A percentile compares a stretch with the other conserved stretches of the same genome.
These are phyloP conservation scores for Inonotus hispidus DNA, from an alignment of 1,284 basidiomycete species.

Conservation along the genomic window DNA sequence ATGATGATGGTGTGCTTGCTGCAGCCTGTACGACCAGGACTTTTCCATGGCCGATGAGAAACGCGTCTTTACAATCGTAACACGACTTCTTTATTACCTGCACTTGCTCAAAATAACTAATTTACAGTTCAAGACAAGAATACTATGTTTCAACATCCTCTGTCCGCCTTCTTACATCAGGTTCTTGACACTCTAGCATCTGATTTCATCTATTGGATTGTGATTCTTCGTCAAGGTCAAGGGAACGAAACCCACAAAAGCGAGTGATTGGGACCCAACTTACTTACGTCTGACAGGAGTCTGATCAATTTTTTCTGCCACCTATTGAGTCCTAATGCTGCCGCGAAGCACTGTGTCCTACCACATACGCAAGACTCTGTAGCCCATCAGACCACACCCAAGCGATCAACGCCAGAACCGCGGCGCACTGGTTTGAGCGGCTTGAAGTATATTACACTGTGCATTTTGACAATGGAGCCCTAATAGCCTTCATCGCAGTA, in stretches of 20 bases:
- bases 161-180: not conserved
- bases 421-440: no score
- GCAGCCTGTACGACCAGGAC: constrained; percentile 1
- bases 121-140: not conserved
- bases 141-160: not conserved
- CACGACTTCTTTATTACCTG: not conserved
- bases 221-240: not conserved
- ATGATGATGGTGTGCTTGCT: constrained; percentile 6
- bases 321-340: no score
- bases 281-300: not conserved
- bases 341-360: no score
- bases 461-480: no score
- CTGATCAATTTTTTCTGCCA: no score
- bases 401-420: no score
- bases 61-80: not conserved
- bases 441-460: no score
- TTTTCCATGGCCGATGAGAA: not conserved
- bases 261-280: not conserved
- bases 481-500: no score
- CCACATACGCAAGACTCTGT: no score
- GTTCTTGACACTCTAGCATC: not conserved
- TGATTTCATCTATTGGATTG: not conserved
- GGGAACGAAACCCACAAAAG: not conserved
- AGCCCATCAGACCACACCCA: no score
- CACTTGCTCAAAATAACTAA: not conserved